These are phyloP conservation scores for Ceratocystis harringtonii DNA, from an alignment of 2,329 filamentous ascomycete genomes.

Conservation along the genomic window DNA sequence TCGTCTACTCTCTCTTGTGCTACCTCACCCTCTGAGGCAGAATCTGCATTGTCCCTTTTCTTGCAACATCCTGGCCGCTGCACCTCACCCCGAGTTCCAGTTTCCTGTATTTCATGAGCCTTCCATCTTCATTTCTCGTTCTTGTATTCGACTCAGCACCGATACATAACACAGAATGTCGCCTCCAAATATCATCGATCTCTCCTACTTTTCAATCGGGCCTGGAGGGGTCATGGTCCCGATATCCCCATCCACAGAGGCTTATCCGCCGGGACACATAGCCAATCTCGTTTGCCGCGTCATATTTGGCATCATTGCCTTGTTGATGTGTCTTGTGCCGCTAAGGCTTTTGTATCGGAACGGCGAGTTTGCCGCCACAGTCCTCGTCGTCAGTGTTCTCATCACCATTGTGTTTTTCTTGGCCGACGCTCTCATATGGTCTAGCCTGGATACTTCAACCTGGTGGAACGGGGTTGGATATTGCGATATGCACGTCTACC, in stretches of 20 bases:
- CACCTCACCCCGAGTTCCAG: not conserved
- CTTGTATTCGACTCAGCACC: not conserved
- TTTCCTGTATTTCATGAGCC: not conserved
- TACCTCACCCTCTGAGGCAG: not conserved
- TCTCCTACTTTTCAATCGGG: constrained; percentile 5
- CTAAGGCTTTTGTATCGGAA: constrained; percentile 36
- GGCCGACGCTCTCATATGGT: constrained; percentile 40
- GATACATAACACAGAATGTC: constrained; percentile 12
- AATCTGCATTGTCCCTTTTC: not conserved
- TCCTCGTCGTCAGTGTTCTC: constrained; percentile 34
- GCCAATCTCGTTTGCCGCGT: constrained; percentile 38
- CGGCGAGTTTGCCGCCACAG: constrained; percentile 38
- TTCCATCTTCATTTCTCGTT: not conserved
- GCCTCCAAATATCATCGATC: constrained; percentile 15
- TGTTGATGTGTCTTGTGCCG: constrained; percentile 35
- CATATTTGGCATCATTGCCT: constrained; percentile 31
- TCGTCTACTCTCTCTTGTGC: not conserved
- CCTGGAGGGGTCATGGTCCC: not conserved
- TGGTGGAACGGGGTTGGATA: constrained; percentile 40
- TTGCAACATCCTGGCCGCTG: not conserved
- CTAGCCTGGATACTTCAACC: constrained; percentile 31
- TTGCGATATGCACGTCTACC: constrained; percentile 38
- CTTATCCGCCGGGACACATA: constrained; percentile 19
- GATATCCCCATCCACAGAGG: constrained; percentile 18
- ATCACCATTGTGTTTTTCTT: constrained; percentile 35